Evolutionary conservation across 345 rosid genomes (phyloP).

Genomic region (Arabis alpina): DNA sequence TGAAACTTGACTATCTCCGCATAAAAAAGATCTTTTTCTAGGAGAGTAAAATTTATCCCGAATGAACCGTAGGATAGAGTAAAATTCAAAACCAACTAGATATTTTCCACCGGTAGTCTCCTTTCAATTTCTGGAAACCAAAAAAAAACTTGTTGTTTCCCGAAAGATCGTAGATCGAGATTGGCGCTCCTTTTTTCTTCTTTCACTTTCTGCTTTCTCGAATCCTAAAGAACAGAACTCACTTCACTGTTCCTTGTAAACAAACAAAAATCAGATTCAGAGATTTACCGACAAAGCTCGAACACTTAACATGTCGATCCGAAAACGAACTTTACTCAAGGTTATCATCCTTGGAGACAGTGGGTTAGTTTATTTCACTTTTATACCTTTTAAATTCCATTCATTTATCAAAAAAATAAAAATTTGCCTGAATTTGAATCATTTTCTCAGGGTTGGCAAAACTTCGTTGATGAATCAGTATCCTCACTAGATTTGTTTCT

Average conservation of each 20-base stretch:
- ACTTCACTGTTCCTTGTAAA: neutral
- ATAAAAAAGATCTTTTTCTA: too few species aligned
- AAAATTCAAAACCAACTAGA: too few species aligned
- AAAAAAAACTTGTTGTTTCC: neutral
- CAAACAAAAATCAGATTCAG: neutral
- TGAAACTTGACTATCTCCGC: too few species aligned
- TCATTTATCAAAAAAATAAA: neutral
- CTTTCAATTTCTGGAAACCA: too few species aligned
- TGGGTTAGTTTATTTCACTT: slow-evolving; percentile 56
- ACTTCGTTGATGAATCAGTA: slow-evolving; percentile 99
- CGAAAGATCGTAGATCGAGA: slow-evolving; percentile 31
- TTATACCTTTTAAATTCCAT: neutral
- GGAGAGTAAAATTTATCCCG: too few species aligned
- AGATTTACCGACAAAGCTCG: neutral
- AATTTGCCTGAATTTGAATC: neutral
- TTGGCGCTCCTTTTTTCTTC: slow-evolving; percentile 56
- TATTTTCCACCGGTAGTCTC: too few species aligned
- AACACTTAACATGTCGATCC: slow-evolving; percentile 58
- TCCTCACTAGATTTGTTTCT: slow-evolving; percentile 48
- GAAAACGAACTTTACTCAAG: slow-evolving; percentile 90
- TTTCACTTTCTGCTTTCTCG: neutral
- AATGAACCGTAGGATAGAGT: too few species aligned
- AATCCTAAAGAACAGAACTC: slow-evolving; percentile 23
- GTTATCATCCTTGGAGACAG: slow-evolving; percentile 98
- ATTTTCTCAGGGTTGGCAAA: slow-evolving; percentile 85